Conservation (phyloP, 1,139 yeast species). For the Hyphopichia fennica region DNA sequence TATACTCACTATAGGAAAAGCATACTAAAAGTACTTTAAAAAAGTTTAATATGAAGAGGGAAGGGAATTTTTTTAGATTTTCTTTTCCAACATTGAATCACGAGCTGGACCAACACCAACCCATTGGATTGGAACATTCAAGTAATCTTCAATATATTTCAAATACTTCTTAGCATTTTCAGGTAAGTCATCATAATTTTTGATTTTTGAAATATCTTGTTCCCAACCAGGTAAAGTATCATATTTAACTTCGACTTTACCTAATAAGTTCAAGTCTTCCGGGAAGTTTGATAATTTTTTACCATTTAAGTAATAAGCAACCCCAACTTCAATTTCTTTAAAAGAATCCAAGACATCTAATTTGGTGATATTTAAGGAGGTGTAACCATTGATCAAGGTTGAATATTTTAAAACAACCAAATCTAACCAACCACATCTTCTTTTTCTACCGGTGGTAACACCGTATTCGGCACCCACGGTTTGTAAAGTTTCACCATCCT, state of each 20-base stretch:
- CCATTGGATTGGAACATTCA: conserved; percentile 88
- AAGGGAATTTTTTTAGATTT: conserved; percentile 8
- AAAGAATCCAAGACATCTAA: conserved; percentile 91
- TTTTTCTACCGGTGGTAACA: conserved; percentile 98
- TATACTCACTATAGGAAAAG: no score
- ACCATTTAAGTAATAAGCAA: conserved; percentile 78
- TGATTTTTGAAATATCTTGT: conserved; percentile 71
- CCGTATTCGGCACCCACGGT: conserved; percentile 93
- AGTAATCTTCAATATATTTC: conserved; percentile 75
- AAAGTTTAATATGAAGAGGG: no score
- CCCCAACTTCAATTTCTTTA: conserved; percentile 83
- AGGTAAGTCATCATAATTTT: conserved; percentile 76
- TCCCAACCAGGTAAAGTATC: conserved; percentile 95
- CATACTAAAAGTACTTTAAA: no score
- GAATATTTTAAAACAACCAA: conserved; percentile 93
- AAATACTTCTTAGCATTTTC: conserved; percentile 83
- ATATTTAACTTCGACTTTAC: conserved; percentile 88
- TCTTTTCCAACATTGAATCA: conserved; percentile 69
- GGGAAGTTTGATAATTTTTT: conserved; percentile 80
- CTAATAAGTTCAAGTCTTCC: conserved; percentile 79
- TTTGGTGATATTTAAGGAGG: conserved; percentile 90
- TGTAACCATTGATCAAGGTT: conserved; percentile 88
- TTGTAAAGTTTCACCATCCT: conserved; percentile 83
- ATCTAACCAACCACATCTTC: conserved; percentile 99
- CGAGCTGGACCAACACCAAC: conserved; percentile 99